phyloP scores from a whole-genome alignment of 495 filamentous ascomycete genomes.

The Aspergillus wentii region DNA sequence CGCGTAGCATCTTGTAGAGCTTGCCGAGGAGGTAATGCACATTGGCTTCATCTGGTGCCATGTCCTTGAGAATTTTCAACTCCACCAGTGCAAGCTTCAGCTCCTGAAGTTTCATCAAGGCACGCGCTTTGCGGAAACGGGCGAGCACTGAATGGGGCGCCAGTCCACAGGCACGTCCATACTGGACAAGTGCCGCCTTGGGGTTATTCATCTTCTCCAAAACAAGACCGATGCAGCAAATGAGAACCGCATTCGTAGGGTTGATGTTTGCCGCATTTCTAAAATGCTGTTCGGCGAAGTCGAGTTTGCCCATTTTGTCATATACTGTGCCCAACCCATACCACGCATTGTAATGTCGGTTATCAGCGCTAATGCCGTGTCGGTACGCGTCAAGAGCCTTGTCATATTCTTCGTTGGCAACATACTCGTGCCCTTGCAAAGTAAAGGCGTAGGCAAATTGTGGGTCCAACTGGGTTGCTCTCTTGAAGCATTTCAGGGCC shows the following conservation, averaged over 20 bases:
- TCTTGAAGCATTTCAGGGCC: conserved; percentile 89
- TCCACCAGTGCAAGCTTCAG: conserved; percentile 68
- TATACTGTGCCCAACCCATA: conserved; percentile 92
- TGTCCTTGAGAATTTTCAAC: conserved; percentile 75
- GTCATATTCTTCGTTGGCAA: conserved; percentile 96
- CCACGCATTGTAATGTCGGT: conserved; percentile 92
- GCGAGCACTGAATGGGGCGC: conserved; percentile 77
- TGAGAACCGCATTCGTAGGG: conserved; percentile 82
- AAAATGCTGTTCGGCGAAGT: conserved; percentile 87
- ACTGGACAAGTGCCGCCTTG: conserved; percentile 70
- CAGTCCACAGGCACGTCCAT: conserved; percentile 71
- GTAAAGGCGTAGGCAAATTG: conserved; percentile 95
- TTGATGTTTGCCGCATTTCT: conserved; percentile 80
- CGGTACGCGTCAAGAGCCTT: conserved; percentile 85
- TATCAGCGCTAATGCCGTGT: conserved; percentile 74
- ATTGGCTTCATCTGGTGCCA: conserved; percentile 90
- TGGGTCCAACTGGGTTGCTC: conserved; percentile 84
- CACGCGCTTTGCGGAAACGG: conserved; percentile 87
- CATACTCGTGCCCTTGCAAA: conserved; percentile 91
- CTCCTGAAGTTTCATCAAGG: conserved; percentile 72
- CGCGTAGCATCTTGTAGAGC: conserved; percentile 73
- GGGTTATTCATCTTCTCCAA: conserved; percentile 82
- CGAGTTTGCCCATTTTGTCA: conserved; percentile 90
- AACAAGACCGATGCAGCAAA: conserved; percentile 86
- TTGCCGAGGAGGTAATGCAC: conserved; percentile 91